Base-by-base conservation (phyloP, 1,284 basidiomycete species). In the Volvariella volvacea region DNA sequence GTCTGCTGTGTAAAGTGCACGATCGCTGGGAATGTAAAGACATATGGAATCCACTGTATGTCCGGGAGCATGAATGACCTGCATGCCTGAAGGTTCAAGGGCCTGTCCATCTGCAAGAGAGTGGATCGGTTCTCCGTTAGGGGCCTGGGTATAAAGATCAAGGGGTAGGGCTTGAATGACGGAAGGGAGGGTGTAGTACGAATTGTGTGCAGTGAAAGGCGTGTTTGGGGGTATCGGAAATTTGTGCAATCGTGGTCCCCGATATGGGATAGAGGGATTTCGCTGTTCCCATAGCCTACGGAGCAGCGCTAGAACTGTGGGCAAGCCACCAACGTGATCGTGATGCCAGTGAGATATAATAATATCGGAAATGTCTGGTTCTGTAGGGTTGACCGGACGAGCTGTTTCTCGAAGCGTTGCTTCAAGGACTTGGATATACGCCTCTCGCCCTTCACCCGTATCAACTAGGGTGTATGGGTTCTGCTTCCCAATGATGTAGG, bases 281-380 rank as follows among this genome's bases (percentile, higher is more conserved):
- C 67, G 61, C 32, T 68, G 62, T 22, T 64, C 61, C 81, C 84
- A 86, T 20, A 83, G 61, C 17, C 68, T 63, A 16, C 73, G 67
- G 1, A 96, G 74, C 38, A 89, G 74, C 1, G 57, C 56, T 1
- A 97, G 75, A 0, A 97, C 82, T 21, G 75, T 68, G 0, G 77
- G 76, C 3, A 96, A 68, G 2, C 93, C 95, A 4, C 77, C 77
- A 44, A 84, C 73, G 54, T 98, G 95, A 62, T 98, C 95, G 34
- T 73, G 69, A 58, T 98, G 95, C 70, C 85, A 85, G 61, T 98
- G 95, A 0, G 92, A 92, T 39, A 98, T 67, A 53, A 98, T 74
- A 56, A 97, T 88, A 59, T 94, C 88, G 15, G 86, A 87, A 38
- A 94, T 61, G 50, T 82, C 70, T 9, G 75, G 70, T 32, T 66